Evolutionary conservation across 1,139 yeast species (phyloP).

Genomic region (Saccharomyces hybrid): DNA sequence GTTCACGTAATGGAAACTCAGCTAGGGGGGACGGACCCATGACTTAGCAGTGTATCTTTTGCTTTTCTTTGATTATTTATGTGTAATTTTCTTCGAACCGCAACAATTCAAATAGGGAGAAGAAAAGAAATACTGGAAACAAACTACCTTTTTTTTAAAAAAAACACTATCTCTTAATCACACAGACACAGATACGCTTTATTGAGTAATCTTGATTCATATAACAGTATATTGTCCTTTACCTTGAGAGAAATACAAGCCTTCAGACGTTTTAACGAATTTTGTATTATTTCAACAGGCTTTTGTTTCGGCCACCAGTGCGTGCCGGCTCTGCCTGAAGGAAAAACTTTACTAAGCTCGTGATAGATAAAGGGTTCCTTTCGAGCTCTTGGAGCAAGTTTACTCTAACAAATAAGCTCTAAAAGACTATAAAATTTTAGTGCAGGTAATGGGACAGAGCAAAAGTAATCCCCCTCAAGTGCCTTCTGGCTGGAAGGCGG

Average conservation of each 20-base stretch:
- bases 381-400: neutral
- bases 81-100: neutral
- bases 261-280: neutral
- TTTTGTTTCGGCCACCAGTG: neutral
- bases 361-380: neutral
- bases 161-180: neutral
- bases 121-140: neutral
- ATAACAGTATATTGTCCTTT: neutral
- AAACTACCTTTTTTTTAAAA: neutral
- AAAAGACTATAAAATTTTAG: neutral
- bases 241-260: neutral
- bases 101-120: neutral
- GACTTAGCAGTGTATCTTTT: neutral
- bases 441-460: conserved; percentile 51
- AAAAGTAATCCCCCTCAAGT: conserved; percentile 43
- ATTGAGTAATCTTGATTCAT: neutral
- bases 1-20: neutral
- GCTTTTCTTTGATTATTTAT: neutral
- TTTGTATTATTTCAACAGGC: neutral
- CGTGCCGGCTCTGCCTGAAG: neutral
- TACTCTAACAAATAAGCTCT: neutral
- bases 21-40: neutral
- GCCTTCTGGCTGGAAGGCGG: conserved; percentile 82
- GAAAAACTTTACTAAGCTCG: neutral
- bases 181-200: neutral